Evolutionary conservation across 2,329 filamentous ascomycete species (phyloP).

Genomic region (Emericellopsis cladophorae): DNA sequence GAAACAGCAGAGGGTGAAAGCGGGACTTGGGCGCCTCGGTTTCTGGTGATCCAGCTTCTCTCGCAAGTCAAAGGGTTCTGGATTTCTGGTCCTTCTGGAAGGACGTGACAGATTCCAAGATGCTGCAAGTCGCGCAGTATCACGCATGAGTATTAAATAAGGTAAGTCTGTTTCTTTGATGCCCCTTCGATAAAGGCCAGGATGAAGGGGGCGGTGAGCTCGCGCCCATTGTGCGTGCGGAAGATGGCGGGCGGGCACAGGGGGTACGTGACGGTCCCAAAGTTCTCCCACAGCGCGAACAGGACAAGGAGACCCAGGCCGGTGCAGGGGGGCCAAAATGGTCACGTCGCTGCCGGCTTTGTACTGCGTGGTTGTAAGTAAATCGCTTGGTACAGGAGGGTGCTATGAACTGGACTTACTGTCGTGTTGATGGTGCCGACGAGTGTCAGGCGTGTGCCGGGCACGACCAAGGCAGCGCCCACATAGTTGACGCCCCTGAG

Average conservation of each 20-base stretch:
- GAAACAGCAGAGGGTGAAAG: no score
- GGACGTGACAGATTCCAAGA: no score
- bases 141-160: no score
- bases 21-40: no score
- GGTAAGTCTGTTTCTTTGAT: no score
- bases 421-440: constrained; percentile 25
- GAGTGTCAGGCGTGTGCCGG: constrained; percentile 19
- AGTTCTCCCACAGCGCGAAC: constrained; percentile 25
- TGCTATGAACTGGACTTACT: constrained; percentile 7
- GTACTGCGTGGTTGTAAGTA: constrained; percentile 6
- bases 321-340: constrained; percentile 20
- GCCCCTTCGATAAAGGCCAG: constrained; percentile 20
- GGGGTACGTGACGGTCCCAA: constrained; percentile 19
- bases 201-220: constrained; percentile 31
- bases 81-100: no score
- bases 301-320: constrained; percentile 18
- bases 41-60: background rate
- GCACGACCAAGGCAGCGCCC: constrained; percentile 21
- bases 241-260: constrained; percentile 31
- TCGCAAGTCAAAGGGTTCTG: no score
- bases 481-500: constrained; percentile 23
- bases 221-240: constrained; percentile 26
- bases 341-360: constrained; percentile 6
- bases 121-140: no score
- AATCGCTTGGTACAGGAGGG: background rate